Evolutionary conservation across 495 filamentous ascomycete species (phyloP).

Genomic region (Glutinoglossum americanum): DNA sequence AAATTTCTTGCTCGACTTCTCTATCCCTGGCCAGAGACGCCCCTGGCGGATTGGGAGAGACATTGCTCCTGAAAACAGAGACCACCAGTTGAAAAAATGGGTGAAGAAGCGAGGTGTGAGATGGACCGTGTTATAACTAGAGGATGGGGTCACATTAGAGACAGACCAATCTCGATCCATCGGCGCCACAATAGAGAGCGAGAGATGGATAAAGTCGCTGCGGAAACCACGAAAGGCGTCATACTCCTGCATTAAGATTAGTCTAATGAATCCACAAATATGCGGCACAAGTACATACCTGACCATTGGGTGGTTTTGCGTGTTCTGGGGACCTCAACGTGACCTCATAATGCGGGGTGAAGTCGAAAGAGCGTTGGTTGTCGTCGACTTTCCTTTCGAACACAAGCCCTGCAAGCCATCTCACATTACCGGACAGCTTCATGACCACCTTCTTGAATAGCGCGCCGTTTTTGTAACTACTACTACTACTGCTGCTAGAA

Average conservation of each 20-base stretch:
- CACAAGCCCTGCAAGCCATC: constrained; percentile 72
- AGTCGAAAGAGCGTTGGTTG: constrained; percentile 56
- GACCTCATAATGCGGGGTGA: constrained; percentile 83
- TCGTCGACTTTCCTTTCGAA: constrained; percentile 60
- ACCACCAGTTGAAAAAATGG: constrained; percentile 97
- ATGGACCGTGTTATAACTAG: constrained; percentile 88
- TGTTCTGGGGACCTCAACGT: constrained; percentile 58
- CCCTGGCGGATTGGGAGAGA: constrained; percentile 89
- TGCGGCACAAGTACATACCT: constrained; percentile 15
- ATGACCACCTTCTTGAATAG: constrained; percentile 94
- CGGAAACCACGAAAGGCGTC: constrained; percentile 88
- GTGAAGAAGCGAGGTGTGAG: constrained; percentile 89
- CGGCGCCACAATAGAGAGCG: constrained; percentile 69
- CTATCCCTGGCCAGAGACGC: constrained; percentile 66
- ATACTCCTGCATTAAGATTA: constrained; percentile 32
- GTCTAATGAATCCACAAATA: constrained; percentile 1
- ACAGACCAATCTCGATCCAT: constrained; percentile 59
- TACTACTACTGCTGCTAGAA: constrained; percentile 29
- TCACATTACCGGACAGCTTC: constrained; percentile 90
- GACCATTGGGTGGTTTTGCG: constrained; percentile 31
- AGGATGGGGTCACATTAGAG: constrained; percentile 45
- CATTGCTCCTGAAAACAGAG: constrained; percentile 83
- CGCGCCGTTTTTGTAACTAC: constrained; percentile 47
- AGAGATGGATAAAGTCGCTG: constrained; percentile 89
- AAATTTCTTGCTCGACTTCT: constrained; percentile 97